Base-by-base conservation (phyloP, 371 early-diverging fungal species). In the Mortierella sp. region DNA sequence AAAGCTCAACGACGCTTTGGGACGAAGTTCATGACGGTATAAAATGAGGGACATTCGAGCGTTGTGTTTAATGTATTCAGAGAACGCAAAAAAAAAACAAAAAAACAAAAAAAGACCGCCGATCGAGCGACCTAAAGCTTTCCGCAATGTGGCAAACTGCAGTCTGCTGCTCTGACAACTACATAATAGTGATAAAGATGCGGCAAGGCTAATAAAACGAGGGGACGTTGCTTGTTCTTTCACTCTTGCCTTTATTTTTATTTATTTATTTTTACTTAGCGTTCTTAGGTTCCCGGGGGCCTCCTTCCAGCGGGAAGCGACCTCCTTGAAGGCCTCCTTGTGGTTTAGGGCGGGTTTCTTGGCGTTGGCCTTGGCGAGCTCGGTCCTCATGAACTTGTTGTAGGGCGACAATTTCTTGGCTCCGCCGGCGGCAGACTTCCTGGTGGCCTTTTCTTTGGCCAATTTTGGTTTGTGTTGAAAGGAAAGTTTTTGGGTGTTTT, bases 371-470 rank as follows among this genome's bases (percentile, higher is more conserved):
- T 87, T 87, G 51, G 85, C 79, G 31, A 91, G 86, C 79, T 91
- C 87, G 50, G 82, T 67, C 86, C 88, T 89, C 89, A 91, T 89
- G 80, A 86, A 91, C 72, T 79, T 83, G 82, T 90, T 90, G 78
- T 90, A 90, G 56, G 89, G 87, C 50, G 88, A 82, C 60, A 86
- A 49, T 81, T 85, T 85, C 83, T 80, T 85, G 59, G 57, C 68
- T 19, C 54, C 76, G 11, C 56, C 65, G 61, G 65, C 42, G 56
- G 51, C 24, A 26, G 65, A 65, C 71, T 83, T 83, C 76, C 69
- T 69, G 50, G 58, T 52, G 58, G 69, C 34, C 69, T 75, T 69
- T 69, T 68, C 76, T 69, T 73, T 73, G 69, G 75, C 68, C 75
- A 73, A 68, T 37, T 66, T 66, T 39, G 51, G 50, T 48, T 48